Base-by-base conservation (phyloP, 805 yeast species). In the Kodamaea fukazawae region DNA sequence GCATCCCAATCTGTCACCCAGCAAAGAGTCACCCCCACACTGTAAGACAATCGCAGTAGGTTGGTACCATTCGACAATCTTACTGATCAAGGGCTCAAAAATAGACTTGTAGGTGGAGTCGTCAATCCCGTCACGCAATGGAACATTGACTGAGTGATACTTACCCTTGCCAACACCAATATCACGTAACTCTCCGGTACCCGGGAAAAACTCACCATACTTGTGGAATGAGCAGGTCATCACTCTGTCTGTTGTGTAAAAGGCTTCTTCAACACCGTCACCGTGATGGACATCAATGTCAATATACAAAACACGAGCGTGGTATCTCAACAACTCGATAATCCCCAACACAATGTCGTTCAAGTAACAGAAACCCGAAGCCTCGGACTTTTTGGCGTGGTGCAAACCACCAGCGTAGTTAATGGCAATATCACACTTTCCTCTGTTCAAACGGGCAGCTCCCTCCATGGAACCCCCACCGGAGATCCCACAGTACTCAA, bases 11-110 rank as follows among this genome's bases (percentile, higher is more conserved):
- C 96, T 77, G 69, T 93, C 99, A 30, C 97, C 96, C 29, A 95
- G 88, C 37, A 93, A 72, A 1, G 98, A 90, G 61, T 93, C 99
- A 20, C 97, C 99, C 34, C 99, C 99, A 70, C 97, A 89, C 65
- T 93, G 99, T 48, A 90, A 78, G n/a, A 93, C 96, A 45, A 93
- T 84, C 0, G 96, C 97, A 7, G 95, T 80, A 1, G 99, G 99
- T 63, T 86, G 96, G 65, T 85, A 93, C 85, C 87, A 82, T 49
- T 81, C 87, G 70, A 81, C 76, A 47, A 81, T 76, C 43, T 81
- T 79, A 32, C 80, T 74, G 47, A 95, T 85, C 30, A 89, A 76
- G 2, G 97, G 98, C 60, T 89, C 96, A 51, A 95, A 82, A 34
- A 93, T 78, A 12, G 93, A 81, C 65, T 82, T 86, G 60, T 82